phyloP scores from a whole-genome alignment of 768 basidiomycete genomes.

The Hypholoma fasciculare region DNA sequence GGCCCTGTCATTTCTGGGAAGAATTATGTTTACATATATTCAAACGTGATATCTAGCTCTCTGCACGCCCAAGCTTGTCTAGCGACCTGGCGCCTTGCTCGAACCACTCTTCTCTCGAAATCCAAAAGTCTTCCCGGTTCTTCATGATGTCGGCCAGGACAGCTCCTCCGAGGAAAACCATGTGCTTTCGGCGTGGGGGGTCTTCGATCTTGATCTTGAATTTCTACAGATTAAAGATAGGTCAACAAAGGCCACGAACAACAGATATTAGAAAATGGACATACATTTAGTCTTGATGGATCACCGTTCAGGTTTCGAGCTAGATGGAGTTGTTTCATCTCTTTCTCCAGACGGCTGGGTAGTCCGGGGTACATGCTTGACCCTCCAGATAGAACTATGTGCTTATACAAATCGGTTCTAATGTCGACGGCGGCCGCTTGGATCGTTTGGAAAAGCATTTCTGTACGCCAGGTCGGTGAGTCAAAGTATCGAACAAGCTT shows the following conservation, averaged over 20 bases:
- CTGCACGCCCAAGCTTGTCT: slow-evolving; percentile 77
- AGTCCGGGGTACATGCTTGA: slow-evolving; percentile 99
- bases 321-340: slow-evolving; percentile 99
- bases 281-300: slow-evolving; percentile 79
- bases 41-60: slow-evolving; percentile 14
- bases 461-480: slow-evolving; percentile 33
- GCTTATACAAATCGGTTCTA: slow-evolving; percentile 92
- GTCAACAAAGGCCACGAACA: background rate
- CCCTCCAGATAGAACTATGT: slow-evolving; percentile 96
- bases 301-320: slow-evolving; percentile 86
- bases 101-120: slow-evolving; percentile 91
- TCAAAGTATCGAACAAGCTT: background rate
- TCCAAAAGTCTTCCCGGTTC: slow-evolving; percentile 91
- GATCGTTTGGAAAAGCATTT: slow-evolving; percentile 97
- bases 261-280: slow-evolving; percentile 36
- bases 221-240: slow-evolving; percentile 58
- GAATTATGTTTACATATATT: background rate
- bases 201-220: slow-evolving; percentile 99
- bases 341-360: slow-evolving; percentile 95
- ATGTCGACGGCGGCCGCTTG: slow-evolving; percentile 89
- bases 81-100: slow-evolving; percentile 83
- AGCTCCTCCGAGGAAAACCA: slow-evolving; percentile 99
- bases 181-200: slow-evolving; percentile 96
- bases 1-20: background rate
- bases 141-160: slow-evolving; percentile 99